These are phyloP conservation scores for Chlamydomonas reinhardtii DNA, from an alignment of 163 green algal genomes.

Conservation along the genomic window DNA sequence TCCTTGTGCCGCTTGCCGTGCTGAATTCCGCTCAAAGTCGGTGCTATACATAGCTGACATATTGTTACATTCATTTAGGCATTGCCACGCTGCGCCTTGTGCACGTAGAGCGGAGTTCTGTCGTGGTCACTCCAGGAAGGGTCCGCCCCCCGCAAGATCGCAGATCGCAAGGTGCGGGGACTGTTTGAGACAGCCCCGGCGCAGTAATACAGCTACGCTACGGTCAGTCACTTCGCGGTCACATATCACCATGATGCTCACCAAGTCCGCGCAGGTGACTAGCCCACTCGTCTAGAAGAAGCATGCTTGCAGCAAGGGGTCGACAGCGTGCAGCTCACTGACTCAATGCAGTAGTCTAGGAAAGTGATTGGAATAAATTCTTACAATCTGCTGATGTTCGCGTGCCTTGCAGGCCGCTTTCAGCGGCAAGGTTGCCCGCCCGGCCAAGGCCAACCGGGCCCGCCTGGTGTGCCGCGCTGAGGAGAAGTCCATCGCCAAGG, in stretches of 20 bases:
- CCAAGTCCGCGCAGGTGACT: conserved; percentile 44
- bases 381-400: not conserved
- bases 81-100: too few relatives aligned
- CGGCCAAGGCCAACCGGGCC: conserved; percentile 40
- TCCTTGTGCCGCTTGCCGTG: too few relatives aligned
- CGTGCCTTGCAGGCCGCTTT: conserved; percentile 47
- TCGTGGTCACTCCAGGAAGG: too few relatives aligned
- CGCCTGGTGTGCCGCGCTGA: conserved; percentile 50
- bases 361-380: not conserved
- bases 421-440: conserved; percentile 43
- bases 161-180: not conserved
- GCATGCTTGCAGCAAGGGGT: not conserved
- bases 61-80: too few relatives aligned
- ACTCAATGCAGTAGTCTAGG: too few relatives aligned
- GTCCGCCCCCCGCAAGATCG: too few relatives aligned
- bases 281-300: not conserved
- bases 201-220: not conserved
- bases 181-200: not conserved
- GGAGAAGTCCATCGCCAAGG: conserved; percentile 51
- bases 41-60: too few relatives aligned
- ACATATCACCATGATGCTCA: conserved; percentile 37
- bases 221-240: conserved; percentile 11
- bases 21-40: too few relatives aligned
- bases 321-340: too few relatives aligned
- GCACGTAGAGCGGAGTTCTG: too few relatives aligned